phyloP scores from a whole-genome alignment of 805 yeast species.

The Zygosaccharomyces kombuchaensis region DNA sequence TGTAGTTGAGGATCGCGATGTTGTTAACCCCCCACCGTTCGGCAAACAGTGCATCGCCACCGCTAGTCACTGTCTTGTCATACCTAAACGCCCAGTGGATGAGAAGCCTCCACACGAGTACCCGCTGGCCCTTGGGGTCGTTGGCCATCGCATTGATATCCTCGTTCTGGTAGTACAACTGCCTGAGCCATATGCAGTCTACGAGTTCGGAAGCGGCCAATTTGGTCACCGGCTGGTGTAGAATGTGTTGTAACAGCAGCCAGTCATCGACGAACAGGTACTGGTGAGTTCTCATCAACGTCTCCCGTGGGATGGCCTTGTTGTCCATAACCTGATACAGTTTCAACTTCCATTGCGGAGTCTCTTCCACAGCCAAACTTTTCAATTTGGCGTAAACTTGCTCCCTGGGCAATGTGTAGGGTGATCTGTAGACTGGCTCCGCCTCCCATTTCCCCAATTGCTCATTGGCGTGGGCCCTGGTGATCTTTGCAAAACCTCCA shows the following conservation, averaged over 20 bases:
- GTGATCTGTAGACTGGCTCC: conserved; percentile 36
- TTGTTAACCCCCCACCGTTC: conserved; percentile 34
- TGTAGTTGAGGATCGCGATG: conserved; percentile 22
- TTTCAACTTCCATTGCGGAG: conserved; percentile 40
- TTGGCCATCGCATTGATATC: conserved; percentile 34
- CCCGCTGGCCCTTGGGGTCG: conserved; percentile 35
- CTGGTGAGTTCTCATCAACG: conserved; percentile 50
- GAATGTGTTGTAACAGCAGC: conserved; percentile 20
- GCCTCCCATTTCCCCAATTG: conserved; percentile 16
- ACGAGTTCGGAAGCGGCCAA: conserved; percentile 49
- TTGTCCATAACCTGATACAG: conserved; percentile 36
- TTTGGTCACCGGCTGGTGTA: conserved; percentile 17
- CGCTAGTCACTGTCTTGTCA: conserved; percentile 28
- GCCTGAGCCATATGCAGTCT: conserved; percentile 52
- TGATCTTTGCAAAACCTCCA: conserved; percentile 31
- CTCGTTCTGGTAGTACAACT: conserved; percentile 40
- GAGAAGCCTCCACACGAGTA: conserved; percentile 39
- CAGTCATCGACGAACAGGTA: conserved; percentile 37
- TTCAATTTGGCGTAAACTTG: conserved; percentile 39
- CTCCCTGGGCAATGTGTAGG: conserved; percentile 42
- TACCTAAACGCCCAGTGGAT: conserved; percentile 40
- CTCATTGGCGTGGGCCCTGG: conserved; percentile 27
- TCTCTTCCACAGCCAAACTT: conserved; percentile 35
- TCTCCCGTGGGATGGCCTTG: conserved; percentile 39
- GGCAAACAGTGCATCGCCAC: conserved; percentile 35